Base-by-base conservation (phyloP, 148 eudicot species). In the Drosera capensis region DNA sequence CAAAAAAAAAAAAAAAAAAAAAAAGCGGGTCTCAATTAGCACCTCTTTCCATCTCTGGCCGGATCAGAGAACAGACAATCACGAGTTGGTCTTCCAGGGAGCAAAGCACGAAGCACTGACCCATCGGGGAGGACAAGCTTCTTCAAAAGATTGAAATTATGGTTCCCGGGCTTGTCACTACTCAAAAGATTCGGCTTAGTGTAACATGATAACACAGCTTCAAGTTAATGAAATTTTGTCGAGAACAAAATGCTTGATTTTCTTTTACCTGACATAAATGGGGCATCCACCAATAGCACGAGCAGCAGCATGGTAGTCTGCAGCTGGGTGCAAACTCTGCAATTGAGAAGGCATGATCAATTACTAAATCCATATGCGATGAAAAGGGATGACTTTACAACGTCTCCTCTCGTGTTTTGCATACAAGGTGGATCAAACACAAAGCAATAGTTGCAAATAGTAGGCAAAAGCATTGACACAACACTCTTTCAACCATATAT, bases 221-320 rank as follows among this genome's bases (percentile, higher is more conserved):
- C 3, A 9, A 15, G 38, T 34, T 9, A 34, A 11, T 34, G 13
- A 11, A 34, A 4, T 5, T 34, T 15, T 34, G n/a, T 11, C 0
- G n/a, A 4, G 38, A 15, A 28, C 23, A 40, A n/a, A n/a, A n/a
- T n/a, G n/a, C n/a, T n/a, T n/a, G n/a, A n/a, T n/a, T 50, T 12
- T 19, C 40, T 23, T 44, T 7, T 76, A 86, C 96, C 96, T 88
- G 49, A 88, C 97, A 57, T 88, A 88, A 34, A 88, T 78, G 20
- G 97, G 72, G 55, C 92, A 72, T 41, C 97, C 97, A 39, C 97
- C 94, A 38, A 83, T 63, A 17, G 94, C 70, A 45, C 97, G 72
- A 67, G 97, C 97, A 0, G 97, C 92, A 17, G 86, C 86, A 55
- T 88, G 97, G 55, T 88, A 88, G 15, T 83, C 97, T 28, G 97